A percentile compares a stretch with the other conserved stretches of the same genome.
Evolutionary conservation across 1,139 yeast species (phyloP).

Genomic region (Saccharomycopsis hybrid): DNA sequence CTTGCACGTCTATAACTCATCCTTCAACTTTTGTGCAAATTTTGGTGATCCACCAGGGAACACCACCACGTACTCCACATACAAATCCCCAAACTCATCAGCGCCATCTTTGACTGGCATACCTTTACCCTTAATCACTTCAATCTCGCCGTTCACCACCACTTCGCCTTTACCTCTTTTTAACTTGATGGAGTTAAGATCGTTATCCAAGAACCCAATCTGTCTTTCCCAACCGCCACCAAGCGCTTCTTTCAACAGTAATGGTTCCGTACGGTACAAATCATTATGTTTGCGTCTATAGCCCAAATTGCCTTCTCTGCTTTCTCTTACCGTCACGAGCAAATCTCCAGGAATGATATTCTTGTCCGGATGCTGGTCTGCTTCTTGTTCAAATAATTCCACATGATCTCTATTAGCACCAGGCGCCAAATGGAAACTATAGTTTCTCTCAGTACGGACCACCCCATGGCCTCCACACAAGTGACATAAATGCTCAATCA

Average conservation of each 20-base stretch:
- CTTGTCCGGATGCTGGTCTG: conserved; percentile 71
- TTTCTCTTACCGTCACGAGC: conserved; percentile 51
- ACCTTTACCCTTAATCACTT: conserved; percentile 65
- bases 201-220: conserved; percentile 59
- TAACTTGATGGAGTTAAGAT: conserved; percentile 42
- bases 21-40: conserved; percentile 5
- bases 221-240: conserved; percentile 74
- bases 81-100: conserved; percentile 69
- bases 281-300: conserved; percentile 72
- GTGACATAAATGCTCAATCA: conserved; percentile 56
- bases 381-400: conserved; percentile 64
- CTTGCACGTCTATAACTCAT: conserved; percentile 8
- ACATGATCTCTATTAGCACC: conserved; percentile 62
- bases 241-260: conserved; percentile 66
- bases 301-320: conserved; percentile 58
- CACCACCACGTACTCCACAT: conserved; percentile 59
- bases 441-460: conserved; percentile 46
- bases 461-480: conserved; percentile 70
- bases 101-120: conserved; percentile 61
- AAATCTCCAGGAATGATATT: conserved; percentile 70
- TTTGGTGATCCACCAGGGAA: conserved; percentile 34
- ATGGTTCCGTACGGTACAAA: conserved; percentile 74
- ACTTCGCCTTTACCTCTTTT: conserved; percentile 44
- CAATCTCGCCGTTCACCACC: conserved; percentile 64
- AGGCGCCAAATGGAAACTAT: conserved; percentile 57